Evolutionary conservation across 352 stramenopile species (phyloP).

Genomic region (Plasmopara muralis): DNA sequence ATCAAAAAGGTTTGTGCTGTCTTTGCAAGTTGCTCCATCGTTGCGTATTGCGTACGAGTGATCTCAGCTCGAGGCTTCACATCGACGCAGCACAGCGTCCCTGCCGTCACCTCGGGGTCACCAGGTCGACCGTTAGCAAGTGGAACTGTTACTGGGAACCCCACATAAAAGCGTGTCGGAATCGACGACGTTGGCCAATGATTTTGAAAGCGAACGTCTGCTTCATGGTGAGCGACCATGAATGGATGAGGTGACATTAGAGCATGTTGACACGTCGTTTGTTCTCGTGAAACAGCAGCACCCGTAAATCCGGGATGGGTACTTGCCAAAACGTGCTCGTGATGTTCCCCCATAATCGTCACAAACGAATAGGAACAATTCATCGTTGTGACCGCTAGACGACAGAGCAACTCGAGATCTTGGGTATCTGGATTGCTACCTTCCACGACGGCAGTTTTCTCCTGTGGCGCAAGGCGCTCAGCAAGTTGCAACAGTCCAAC

Average conservation of each 20-base stretch:
- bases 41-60: constrained; percentile 28
- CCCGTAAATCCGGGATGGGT: constrained; percentile 18
- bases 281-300: constrained; percentile 33
- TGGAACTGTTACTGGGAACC: constrained; percentile 40
- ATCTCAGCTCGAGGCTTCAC: constrained; percentile 20
- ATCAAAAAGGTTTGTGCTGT: constrained; percentile 13
- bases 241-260: constrained; percentile 44
- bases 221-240: constrained; percentile 47
- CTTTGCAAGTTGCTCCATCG: constrained; percentile 16
- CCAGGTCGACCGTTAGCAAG: neutral
- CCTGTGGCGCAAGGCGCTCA: constrained; percentile 8
- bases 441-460: constrained; percentile 11
- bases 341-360: constrained; percentile 36
- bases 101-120: constrained; percentile 11
- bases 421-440: constrained; percentile 16
- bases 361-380: constrained; percentile 42
- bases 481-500: constrained; percentile 13
- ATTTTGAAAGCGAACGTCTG: constrained; percentile 47
- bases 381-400: constrained; percentile 39
- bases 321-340: constrained; percentile 32
- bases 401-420: constrained; percentile 50
- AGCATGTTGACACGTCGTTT: constrained; percentile 48
- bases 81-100: constrained; percentile 33
- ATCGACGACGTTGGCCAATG: constrained; percentile 18
- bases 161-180: constrained; percentile 49